Conservation (phyloP, 306 rosid genomes). For the Castanopsis chinensis region DNA sequence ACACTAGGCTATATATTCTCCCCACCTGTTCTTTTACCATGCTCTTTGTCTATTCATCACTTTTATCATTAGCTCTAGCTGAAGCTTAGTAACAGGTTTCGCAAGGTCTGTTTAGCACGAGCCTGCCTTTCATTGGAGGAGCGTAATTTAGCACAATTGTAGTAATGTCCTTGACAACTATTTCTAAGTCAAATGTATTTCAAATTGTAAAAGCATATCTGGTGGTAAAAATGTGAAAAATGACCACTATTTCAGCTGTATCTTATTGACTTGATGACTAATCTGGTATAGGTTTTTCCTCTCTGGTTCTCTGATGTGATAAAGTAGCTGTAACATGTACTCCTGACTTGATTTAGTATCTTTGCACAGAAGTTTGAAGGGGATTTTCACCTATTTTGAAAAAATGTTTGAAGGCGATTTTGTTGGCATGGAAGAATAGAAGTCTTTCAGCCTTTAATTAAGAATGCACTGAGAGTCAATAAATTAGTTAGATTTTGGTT, state of each 20-base stretch:
- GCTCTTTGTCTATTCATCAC: background rate
- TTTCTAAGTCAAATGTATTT: background rate
- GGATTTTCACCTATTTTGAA: background rate
- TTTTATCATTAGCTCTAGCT: background rate
- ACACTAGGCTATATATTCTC: background rate
- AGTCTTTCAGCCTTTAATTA: too few species aligned
- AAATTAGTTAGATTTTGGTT: too few species aligned
- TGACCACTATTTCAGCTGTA: background rate
- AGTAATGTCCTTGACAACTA: background rate
- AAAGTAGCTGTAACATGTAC: background rate
- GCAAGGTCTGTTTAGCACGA: background rate
- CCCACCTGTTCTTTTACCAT: background rate
- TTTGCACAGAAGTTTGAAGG: background rate
- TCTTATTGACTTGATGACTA: background rate
- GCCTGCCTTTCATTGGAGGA: background rate
- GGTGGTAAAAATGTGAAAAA: background rate
- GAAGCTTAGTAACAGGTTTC: background rate
- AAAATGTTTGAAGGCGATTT: background rate
- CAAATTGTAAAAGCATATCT: background rate
- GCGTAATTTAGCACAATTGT: background rate
- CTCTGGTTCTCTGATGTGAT: background rate
- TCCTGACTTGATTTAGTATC: background rate
- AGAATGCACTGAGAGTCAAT: too few species aligned
- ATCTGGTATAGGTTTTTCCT: background rate
- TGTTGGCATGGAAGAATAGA: too few species aligned